Conservation (phyloP, 257 asterid genomes). For the Datura wrightii region DNA sequence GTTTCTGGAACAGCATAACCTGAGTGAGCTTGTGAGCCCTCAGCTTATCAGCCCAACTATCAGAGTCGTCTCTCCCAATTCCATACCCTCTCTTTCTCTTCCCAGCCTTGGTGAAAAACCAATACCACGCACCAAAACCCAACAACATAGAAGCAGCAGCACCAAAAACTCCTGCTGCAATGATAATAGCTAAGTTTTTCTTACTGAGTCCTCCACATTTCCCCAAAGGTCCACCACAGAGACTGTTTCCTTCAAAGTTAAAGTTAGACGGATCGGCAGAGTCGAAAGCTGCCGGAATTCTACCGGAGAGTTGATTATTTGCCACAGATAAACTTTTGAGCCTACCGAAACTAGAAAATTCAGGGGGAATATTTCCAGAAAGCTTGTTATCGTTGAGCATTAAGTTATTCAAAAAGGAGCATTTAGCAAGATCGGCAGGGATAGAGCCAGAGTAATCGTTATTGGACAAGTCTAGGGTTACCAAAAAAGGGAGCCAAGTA, state of each 20-base stretch:
- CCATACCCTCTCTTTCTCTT: conserved; percentile 69
- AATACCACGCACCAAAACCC: conserved; percentile 88
- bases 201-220: conserved; percentile 87
- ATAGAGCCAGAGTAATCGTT: conserved; percentile 69
- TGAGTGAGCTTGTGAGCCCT: conserved; percentile 80
- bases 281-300: conserved; percentile 62
- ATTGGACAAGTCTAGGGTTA: conserved; percentile 69
- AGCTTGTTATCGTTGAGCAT: conserved; percentile 58
- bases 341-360: conserved; percentile 68
- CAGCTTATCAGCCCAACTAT: conserved; percentile 70
- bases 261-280: conserved; percentile 40
- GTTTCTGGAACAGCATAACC: conserved; percentile 81
- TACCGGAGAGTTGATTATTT: conserved; percentile 69
- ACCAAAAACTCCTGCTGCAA: conserved; percentile 88
- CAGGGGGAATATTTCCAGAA: conserved; percentile 66
- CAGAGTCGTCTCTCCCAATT: conserved; percentile 51
- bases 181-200: conserved; percentile 71
- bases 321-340: conserved; percentile 63
- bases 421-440: conserved; percentile 70
- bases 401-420: conserved; percentile 65
- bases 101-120: conserved; percentile 54
- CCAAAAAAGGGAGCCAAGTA: conserved; percentile 80
- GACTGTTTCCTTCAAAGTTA: conserved; percentile 58
- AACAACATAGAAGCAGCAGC: conserved; percentile 82
- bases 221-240: conserved; percentile 71